Percentiles rank a stretch among this genome's conserved stretches.
phyloP scores from a whole-genome alignment of 306 rosid species.

The Amphicarpaea edgeworthii region DNA sequence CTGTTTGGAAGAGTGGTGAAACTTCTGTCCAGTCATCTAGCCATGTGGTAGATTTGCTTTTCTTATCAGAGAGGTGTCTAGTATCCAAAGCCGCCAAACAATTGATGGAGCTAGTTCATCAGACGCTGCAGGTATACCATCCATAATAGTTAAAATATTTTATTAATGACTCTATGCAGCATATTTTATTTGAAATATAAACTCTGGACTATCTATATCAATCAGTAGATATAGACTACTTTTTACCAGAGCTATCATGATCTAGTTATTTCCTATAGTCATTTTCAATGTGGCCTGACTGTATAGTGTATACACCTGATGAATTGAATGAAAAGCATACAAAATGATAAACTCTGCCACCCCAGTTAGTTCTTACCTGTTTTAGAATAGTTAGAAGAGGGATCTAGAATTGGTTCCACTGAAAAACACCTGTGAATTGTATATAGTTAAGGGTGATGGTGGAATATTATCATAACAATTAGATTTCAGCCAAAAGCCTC shows the following conservation, averaged over 20 bases:
- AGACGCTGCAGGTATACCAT: slow-evolving; percentile 74
- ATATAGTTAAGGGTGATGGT: background rate
- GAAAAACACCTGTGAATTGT: background rate
- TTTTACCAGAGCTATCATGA: slow-evolving; percentile 17
- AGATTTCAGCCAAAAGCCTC: background rate
- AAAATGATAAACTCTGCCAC: background rate
- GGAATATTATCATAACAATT: background rate
- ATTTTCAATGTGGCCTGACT: slow-evolving; percentile 7
- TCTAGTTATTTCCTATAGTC: slow-evolving; percentile 15
- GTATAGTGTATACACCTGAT: background rate
- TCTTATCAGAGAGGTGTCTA: slow-evolving; percentile 81
- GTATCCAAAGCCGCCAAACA: slow-evolving; percentile 87
- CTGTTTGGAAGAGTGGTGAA: slow-evolving; percentile 55
- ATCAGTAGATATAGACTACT: slow-evolving; percentile 15
- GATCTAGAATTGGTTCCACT: background rate
- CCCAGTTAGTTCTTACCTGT: background rate
- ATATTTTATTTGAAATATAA: slow-evolving; percentile 40
- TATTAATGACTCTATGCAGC: slow-evolving; percentile 32
- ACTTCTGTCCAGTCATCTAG: slow-evolving; percentile 53
- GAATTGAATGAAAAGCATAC: slow-evolving; percentile 3
- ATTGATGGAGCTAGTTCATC: slow-evolving; percentile 86
- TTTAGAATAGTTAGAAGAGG: background rate
- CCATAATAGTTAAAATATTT: slow-evolving; percentile 20
- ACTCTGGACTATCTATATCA: slow-evolving; percentile 16
- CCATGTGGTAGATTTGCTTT: slow-evolving; percentile 77